A percentile compares a stretch with the other conserved stretches of the same genome.
These are phyloP conservation scores for Yarrowia sp. DNA, from an alignment of 805 yeast genomes.

Conservation along the genomic window DNA sequence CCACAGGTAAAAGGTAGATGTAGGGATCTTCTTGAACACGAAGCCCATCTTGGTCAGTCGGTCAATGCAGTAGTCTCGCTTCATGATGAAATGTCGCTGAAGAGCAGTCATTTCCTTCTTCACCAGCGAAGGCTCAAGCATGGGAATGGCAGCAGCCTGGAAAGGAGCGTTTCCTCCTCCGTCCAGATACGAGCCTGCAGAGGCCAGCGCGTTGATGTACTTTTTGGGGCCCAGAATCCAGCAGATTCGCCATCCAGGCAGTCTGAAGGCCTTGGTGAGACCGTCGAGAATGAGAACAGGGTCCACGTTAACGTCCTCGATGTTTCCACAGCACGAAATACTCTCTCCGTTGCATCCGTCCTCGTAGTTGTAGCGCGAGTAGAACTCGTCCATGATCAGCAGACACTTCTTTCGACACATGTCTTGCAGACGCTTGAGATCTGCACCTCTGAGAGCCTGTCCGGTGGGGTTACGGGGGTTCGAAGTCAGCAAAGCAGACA, in stretches of 20 bases:
- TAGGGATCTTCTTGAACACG: constrained; percentile 58
- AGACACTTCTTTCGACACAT: constrained; percentile 61
- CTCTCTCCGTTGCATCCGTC: constrained; percentile 62
- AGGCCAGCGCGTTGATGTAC: constrained; percentile 60
- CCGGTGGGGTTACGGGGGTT: constrained; percentile 73
- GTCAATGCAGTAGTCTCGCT: constrained; percentile 61
- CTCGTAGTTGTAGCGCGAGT: constrained; percentile 63
- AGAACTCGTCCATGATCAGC: constrained; percentile 69
- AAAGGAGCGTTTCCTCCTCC: constrained; percentile 69
- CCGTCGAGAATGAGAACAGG: constrained; percentile 68
- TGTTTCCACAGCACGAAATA: constrained; percentile 58
- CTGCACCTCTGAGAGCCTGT: constrained; percentile 57
- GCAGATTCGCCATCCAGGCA: constrained; percentile 71
- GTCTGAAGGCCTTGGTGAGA: constrained; percentile 64
- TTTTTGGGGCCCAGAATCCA: constrained; percentile 71
- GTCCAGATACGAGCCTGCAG: constrained; percentile 66
- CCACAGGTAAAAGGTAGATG: constrained; percentile 68
- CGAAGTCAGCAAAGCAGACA: constrained; percentile 59
- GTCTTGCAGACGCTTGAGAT: constrained; percentile 58
- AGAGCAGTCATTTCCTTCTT: constrained; percentile 62
- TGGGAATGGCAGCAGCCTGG: constrained; percentile 65
- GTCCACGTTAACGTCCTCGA: constrained; percentile 62
- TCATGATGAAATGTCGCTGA: constrained; percentile 62
- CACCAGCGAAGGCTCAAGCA: constrained; percentile 60
- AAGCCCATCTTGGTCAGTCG: constrained; percentile 63